These are phyloP conservation scores for Trypanosoma mega DNA, from an alignment of 208 protist genomes.

Conservation along the genomic window DNA sequence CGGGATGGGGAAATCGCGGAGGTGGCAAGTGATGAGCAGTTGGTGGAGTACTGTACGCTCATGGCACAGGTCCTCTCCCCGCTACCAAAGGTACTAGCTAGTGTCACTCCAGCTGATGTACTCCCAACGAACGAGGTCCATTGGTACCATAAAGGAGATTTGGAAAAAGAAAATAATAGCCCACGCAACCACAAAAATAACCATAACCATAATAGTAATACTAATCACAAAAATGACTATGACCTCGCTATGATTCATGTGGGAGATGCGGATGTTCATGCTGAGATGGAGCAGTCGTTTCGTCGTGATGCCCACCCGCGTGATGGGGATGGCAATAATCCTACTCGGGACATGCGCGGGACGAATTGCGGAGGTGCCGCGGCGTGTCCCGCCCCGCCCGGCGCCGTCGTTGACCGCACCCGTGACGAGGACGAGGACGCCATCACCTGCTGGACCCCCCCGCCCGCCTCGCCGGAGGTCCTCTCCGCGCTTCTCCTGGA, in stretches of 20 bases:
- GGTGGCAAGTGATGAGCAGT: conserved; percentile 44
- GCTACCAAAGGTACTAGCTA: conserved; percentile 61
- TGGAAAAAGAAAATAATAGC: background rate
- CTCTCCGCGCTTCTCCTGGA: conserved; percentile 54
- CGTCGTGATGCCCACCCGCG: too few relatives aligned
- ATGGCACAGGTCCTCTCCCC: conserved; percentile 64
- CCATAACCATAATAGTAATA: too few relatives aligned
- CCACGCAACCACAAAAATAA: conserved; percentile 5
- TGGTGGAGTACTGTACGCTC: conserved; percentile 66
- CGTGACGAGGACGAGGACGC: conserved; percentile 1
- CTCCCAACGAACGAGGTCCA: background rate
- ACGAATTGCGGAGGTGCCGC: too few relatives aligned
- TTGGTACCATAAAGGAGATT: background rate
- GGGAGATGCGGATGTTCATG: too few relatives aligned
- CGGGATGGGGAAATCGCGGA: conserved; percentile 18
- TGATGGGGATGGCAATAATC: too few relatives aligned
- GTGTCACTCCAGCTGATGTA: background rate
- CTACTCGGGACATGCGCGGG: too few relatives aligned
- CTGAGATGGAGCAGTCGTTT: too few relatives aligned
- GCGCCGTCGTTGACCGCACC: background rate
- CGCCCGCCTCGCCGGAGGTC: conserved; percentile 28
- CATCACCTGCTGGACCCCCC: conserved; percentile 29
- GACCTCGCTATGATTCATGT: too few relatives aligned
- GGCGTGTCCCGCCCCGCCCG: too few relatives aligned
- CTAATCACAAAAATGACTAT: too few relatives aligned